These are phyloP conservation scores for Sporothrix luriei DNA, from an alignment of 2,329 filamentous ascomycete species.

Conservation along the genomic window DNA sequence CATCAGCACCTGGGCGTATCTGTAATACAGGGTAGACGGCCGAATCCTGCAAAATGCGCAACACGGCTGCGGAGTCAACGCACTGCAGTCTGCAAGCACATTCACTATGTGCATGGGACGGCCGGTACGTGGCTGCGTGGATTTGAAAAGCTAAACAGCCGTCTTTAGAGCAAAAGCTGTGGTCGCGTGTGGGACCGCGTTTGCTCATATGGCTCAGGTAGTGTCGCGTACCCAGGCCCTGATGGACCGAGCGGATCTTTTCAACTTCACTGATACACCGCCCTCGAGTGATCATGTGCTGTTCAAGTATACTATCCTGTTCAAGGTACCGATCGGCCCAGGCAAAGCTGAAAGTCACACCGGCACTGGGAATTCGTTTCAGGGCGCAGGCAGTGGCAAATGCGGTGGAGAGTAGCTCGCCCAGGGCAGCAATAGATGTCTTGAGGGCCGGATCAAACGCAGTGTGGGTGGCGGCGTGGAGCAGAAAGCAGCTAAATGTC, in stretches of 20 bases:
- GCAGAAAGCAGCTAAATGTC: conserved; percentile 33
- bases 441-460: conserved; percentile 38
- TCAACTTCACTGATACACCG: conserved; percentile 44
- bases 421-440: conserved; percentile 40
- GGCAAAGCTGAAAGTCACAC: conserved; percentile 32
- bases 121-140: conserved; percentile 38
- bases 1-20: not conserved
- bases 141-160: conserved; percentile 42
- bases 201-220: conserved; percentile 37
- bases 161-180: conserved; percentile 39
- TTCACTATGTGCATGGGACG: conserved; percentile 35
- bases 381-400: conserved; percentile 24
- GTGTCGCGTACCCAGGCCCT: conserved; percentile 38
- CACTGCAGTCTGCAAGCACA: conserved; percentile 38
- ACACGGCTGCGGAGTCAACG: not conserved
- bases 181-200: conserved; percentile 33
- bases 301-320: conserved; percentile 35
- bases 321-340: conserved; percentile 35
- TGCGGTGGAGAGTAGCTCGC: conserved; percentile 38
- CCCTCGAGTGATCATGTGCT: conserved; percentile 39
- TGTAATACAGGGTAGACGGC: not conserved
- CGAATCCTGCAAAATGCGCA: not conserved
- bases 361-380: not conserved
- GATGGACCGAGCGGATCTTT: conserved; percentile 38
- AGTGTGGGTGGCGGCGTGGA: conserved; percentile 31